A percentile compares a stretch with the other conserved stretches of the same genome.
These are phyloP conservation scores for Boletus semigastroideus DNA, from an alignment of 1,284 basidiomycete genomes.

Conservation along the genomic window DNA sequence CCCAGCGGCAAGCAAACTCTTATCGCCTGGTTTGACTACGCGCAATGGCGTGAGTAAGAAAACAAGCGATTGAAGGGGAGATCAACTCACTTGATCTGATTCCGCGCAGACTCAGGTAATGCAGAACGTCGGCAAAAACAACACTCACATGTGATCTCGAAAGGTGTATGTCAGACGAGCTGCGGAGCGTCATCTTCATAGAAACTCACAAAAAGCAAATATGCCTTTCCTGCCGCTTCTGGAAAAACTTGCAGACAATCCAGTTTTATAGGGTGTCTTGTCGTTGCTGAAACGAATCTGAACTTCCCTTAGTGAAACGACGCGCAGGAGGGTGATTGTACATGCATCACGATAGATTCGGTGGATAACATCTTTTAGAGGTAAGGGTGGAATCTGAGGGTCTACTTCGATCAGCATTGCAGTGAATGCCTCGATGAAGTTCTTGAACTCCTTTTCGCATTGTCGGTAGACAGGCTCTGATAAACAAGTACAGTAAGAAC, in stretches of 20 bases:
- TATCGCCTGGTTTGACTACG: slow-evolving; percentile 67
- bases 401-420: slow-evolving; percentile 70
- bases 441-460: slow-evolving; percentile 86
- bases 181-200: neutral
- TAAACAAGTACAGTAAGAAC: slow-evolving; percentile 4
- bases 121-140: neutral
- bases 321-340: neutral
- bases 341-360: slow-evolving; percentile 82
- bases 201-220: slow-evolving; percentile 69
- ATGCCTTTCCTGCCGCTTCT: slow-evolving; percentile 78
- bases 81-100: slow-evolving; percentile 24
- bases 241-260: slow-evolving; percentile 77
- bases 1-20: slow-evolving; percentile 77
- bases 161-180: slow-evolving; percentile 10
- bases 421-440: slow-evolving; percentile 74
- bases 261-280: slow-evolving; percentile 89
- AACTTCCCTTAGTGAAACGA: neutral
- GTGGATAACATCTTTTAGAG: slow-evolving; percentile 83
- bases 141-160: slow-evolving; percentile 43
- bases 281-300: slow-evolving; percentile 90
- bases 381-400: slow-evolving; percentile 78
- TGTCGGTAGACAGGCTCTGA: slow-evolving; percentile 79
- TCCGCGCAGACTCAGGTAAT: neutral
- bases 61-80: neutral
- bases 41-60: slow-evolving; percentile 5